phyloP scores from a whole-genome alignment of 345 rosid genomes.

The Brassica carinata region DNA sequence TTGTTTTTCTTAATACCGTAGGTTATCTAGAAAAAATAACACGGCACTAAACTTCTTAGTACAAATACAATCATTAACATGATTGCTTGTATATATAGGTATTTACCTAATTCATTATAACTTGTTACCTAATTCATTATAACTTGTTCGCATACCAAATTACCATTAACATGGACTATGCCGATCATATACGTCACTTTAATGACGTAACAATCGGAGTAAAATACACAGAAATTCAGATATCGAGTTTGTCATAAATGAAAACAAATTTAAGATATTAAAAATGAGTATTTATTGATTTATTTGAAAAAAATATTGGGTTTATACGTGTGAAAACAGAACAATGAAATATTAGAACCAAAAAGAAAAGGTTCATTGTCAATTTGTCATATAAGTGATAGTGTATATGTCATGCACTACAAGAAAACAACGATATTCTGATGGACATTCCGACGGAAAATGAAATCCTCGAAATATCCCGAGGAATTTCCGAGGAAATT shows the following conservation, averaged over 20 bases:
- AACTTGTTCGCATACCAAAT: background rate
- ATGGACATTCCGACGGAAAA: no score
- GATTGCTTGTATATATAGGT: background rate
- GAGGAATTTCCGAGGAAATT: no score
- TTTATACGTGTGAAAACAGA: background rate
- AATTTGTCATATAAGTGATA: no score
- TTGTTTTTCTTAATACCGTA: background rate
- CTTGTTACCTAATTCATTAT: background rate
- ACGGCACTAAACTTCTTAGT: background rate
- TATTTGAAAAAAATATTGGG: background rate
- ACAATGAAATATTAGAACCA: background rate
- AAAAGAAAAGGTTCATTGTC: background rate
- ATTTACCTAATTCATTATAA: background rate
- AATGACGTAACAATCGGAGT: constrained; percentile 6
- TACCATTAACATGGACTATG: background rate
- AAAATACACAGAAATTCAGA: background rate
- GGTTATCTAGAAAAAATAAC: background rate
- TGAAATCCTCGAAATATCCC: no score
- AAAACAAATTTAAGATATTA: background rate
- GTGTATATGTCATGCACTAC: background rate
- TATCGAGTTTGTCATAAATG: background rate
- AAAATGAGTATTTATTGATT: background rate
- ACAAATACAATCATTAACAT: background rate
- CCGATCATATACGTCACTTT: constrained; percentile 8
- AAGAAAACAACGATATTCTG: no score